Evolutionary conservation across 2,329 filamentous ascomycete genomes (phyloP).

Genomic region (Microdochium paspali): DNA sequence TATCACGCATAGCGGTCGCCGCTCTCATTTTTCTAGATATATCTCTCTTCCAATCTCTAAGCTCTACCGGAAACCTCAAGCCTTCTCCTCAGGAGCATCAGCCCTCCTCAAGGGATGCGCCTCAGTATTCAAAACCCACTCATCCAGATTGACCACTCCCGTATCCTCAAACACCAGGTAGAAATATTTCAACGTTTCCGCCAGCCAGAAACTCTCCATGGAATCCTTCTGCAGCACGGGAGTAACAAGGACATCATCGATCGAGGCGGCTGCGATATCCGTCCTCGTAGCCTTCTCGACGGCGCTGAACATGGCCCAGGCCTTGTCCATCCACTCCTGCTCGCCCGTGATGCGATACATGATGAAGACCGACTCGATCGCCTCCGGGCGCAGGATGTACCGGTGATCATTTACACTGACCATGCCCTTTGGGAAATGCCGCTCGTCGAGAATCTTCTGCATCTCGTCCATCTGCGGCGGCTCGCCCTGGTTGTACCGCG

Average conservation of each 20-base stretch:
- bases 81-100: conserved; percentile 9
- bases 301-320: conserved; percentile 65
- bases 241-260: conserved; percentile 52
- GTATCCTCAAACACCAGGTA: conserved; percentile 54
- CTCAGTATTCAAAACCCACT: conserved; percentile 52
- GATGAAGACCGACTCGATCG: conserved; percentile 73
- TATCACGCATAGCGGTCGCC: no score
- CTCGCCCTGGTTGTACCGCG: conserved; percentile 6
- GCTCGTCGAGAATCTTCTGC: conserved; percentile 25
- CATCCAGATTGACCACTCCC: conserved; percentile 47
- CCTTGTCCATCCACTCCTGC: conserved; percentile 53
- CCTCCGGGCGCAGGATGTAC: conserved; percentile 65
- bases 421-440: conserved; percentile 44
- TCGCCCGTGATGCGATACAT: conserved; percentile 68
- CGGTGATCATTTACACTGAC: conserved; percentile 41
- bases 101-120: conserved; percentile 38
- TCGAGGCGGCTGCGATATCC: conserved; percentile 52
- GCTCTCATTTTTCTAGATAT: no score
- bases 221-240: conserved; percentile 18
- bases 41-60: no score
- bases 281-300: conserved; percentile 53
- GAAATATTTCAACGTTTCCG: conserved; percentile 60
- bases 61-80: no score
- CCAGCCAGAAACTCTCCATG: conserved; percentile 53
- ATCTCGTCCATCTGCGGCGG: conserved; percentile 16